Percentiles rank a stretch among this genome's conserved stretches.
These are phyloP conservation scores for Aureobasidium sp. DNA, from an alignment of 2,329 filamentous ascomycete species.

Conservation along the genomic window DNA sequence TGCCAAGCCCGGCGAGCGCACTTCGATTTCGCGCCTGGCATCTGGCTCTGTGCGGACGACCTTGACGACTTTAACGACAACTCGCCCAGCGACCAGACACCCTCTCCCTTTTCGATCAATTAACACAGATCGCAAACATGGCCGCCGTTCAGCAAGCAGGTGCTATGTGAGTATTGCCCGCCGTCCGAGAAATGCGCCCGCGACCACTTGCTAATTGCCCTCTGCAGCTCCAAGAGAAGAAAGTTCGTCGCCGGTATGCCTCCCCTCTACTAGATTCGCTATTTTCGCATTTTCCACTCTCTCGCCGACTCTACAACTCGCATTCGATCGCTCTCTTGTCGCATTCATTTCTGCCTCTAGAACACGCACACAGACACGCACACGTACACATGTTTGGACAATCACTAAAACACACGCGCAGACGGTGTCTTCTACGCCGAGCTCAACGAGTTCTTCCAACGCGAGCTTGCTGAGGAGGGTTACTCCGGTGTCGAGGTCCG, in stretches of 20 bases:
- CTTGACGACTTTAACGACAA: constrained; percentile 1
- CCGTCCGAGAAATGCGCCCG: neutral
- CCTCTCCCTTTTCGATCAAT: constrained; percentile 16
- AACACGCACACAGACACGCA: neutral
- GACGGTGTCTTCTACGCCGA: constrained; percentile 99
- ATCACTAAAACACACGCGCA: constrained; percentile 22
- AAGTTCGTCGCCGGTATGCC: constrained; percentile 50
- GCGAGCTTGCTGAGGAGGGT: constrained; percentile 98
- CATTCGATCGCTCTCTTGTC: neutral
- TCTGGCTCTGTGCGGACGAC: neutral
- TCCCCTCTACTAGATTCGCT: constrained; percentile 7
- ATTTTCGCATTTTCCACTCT: neutral
- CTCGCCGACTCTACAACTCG: neutral
- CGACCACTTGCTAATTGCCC: constrained; percentile 13
- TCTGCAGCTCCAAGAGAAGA: constrained; percentile 74
- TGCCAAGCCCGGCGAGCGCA: neutral
- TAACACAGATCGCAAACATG: constrained; percentile 29
- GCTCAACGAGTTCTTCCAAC: constrained; percentile 99
- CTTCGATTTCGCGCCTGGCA: neutral
- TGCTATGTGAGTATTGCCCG: constrained; percentile 18
- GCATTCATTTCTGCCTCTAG: neutral
- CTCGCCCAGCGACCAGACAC: neutral
- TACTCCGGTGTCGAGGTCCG: constrained; percentile 99
- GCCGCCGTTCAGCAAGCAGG: constrained; percentile 27
- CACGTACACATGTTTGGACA: constrained; percentile 4